Conservation (phyloP, 2,329 filamentous ascomycete species). For the Clonostachys chloroleuca region DNA sequence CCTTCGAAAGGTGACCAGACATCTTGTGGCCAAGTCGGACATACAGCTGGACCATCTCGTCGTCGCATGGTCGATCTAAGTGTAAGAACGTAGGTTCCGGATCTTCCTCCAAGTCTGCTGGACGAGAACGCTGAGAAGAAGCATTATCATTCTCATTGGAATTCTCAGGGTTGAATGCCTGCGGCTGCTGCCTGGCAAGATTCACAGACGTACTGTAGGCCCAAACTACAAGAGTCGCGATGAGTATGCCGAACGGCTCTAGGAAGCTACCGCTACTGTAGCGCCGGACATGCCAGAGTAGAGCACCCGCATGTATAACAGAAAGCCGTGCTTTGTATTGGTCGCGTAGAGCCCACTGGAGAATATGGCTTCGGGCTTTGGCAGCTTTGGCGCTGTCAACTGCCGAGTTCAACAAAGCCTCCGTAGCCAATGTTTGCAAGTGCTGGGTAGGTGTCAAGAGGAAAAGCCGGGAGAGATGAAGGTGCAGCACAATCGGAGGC, state of each 20-base stretch:
- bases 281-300: slow-evolving; percentile 36
- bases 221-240: slow-evolving; percentile 29
- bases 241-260: slow-evolving; percentile 24
- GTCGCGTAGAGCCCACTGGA: slow-evolving; percentile 18
- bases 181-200: neutral
- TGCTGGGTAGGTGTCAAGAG: slow-evolving; percentile 33
- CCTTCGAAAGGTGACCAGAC: slow-evolving; percentile 41
- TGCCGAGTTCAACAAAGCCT: neutral
- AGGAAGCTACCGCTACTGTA: slow-evolving; percentile 28
- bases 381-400: neutral
- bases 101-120: slow-evolving; percentile 4
- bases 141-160: neutral
- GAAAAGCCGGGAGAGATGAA: slow-evolving; percentile 46
- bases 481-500: slow-evolving; percentile 45
- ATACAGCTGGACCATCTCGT: slow-evolving; percentile 51
- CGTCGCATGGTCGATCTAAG: slow-evolving; percentile 48
- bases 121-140: neutral
- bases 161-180: neutral
- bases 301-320: slow-evolving; percentile 33
- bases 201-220: slow-evolving; percentile 17
- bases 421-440: slow-evolving; percentile 1
- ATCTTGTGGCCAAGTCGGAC: slow-evolving; percentile 41
- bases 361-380: slow-evolving; percentile 8
- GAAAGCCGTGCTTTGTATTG: slow-evolving; percentile 36
- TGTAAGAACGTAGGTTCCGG: slow-evolving; percentile 33